Base-by-base conservation (phyloP, 148 eudicot species). In the Oxyria digyna region DNA sequence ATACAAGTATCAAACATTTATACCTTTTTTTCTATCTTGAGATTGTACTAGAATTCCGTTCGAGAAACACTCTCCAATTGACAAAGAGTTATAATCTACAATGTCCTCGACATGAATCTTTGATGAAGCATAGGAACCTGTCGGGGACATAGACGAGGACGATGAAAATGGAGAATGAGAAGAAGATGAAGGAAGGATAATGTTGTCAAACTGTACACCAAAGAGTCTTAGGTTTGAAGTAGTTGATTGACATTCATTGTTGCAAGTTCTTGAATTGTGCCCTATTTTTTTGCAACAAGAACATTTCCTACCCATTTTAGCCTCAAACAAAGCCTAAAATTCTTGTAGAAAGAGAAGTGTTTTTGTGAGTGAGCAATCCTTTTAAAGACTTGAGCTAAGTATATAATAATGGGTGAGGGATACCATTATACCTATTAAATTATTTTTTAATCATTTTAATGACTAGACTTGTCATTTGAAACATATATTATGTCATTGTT, bases 201-300 rank as follows among this genome's bases (percentile, higher is more conserved):
- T 24, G 4, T 78, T 21, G n/a, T 77, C 84, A 69, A 85, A 74
- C 68, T 78, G 82, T 8, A 85, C 84, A 4, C 88, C 88, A 74
- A 84, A 84, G 6, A 84, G 83, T 74, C 77, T 81, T 11, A 82
- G 20, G 40, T 38, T 62, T n/a, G 46, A 27, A 52, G 46, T 67
- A 33, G 3, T 52, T 67, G 54, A 18, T 21, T 68, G 59, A 50
- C 71, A 76, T 66, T 73, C 69, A 38, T 33, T 71, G 52, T 74
- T 78, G 71, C 88, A 85, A 26, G 88, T 82, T 72, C 88, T 82
- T 77, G 82, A 75, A 69, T 85, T 85, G 65, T 85, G 88, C 4
- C 88, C 88, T 62, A 78, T 82, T 80, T 80, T 75, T 23, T 84
- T 83, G 74, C 88, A 85, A 80, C 78, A 85, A 67, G 85, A 85